Evolutionary conservation across 2,329 filamentous ascomycete genomes (phyloP).

Genomic region (Phaeosphaeriaceae sp.): DNA sequence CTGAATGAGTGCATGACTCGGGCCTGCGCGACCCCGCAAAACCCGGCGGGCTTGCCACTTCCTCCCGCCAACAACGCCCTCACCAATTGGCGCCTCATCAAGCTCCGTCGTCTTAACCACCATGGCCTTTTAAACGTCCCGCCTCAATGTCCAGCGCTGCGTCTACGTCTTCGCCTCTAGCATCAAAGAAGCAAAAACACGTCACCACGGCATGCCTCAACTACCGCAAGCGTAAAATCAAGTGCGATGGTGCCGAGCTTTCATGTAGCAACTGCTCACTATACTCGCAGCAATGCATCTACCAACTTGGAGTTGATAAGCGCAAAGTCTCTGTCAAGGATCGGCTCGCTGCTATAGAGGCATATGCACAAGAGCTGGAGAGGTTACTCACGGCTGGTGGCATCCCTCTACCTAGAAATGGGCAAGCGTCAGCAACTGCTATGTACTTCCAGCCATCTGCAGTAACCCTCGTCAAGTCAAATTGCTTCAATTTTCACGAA

Average conservation of each 20-base stretch:
- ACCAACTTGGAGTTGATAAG: constrained; percentile 1
- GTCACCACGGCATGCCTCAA: constrained; percentile 1
- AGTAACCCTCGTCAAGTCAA: no score
- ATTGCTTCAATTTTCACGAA: no score
- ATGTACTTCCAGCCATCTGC: constrained; percentile 1
- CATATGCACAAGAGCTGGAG: constrained; percentile 2
- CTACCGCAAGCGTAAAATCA: constrained; percentile 1
- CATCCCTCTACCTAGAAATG: not conserved
- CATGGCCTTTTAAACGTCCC: not conserved
- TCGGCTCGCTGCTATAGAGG: constrained; percentile 1
- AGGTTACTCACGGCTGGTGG: not conserved
- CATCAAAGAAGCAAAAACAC: constrained; percentile 1
- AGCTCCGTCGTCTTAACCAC: not conserved
- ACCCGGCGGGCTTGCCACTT: not conserved
- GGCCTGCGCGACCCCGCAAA: not conserved
- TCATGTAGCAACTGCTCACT: constrained; percentile 1
- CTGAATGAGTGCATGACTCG: constrained; percentile 1
- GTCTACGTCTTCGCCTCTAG: not conserved
- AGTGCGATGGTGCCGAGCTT: constrained; percentile 1
- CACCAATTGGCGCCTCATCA: not conserved
- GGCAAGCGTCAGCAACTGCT: constrained; percentile 1
- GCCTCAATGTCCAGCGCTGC: constrained; percentile 1
- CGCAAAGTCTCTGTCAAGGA: constrained; percentile 1
- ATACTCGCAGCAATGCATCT: not conserved
- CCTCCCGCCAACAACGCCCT: constrained; percentile 1